Evolutionary conservation across 768 basidiomycete species (phyloP), one percentile per base, ranked within the genome.

Genomic region (Rhodosporidiobolus odoratus): DNA sequence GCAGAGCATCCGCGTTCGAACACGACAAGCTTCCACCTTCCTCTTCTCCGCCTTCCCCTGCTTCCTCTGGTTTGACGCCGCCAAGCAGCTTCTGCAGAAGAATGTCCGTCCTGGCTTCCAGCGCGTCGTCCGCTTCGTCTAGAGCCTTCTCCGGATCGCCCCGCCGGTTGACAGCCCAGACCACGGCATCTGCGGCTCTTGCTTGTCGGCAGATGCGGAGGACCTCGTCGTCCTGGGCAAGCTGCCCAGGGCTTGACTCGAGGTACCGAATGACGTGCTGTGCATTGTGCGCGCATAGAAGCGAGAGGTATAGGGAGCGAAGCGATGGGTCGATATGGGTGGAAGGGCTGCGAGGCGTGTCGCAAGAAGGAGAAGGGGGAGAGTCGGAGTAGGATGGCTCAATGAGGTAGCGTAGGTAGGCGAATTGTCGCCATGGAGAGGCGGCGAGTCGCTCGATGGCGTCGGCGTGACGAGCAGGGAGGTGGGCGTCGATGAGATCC

Each of bases 391-490:
- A 17, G 2, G 65, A 81, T 15, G 85, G 86, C 25, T 87, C 84
- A 23, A 95, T 81, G 12, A 99, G 83, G 74, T 84, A 84, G 19
- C 84, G 85, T 12, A 98, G 85, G 79, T 99, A 99, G 13, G 84
- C 81, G 72, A 89, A 89, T 66, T 87, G 87, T 58, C 84, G 83
- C 53, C 81, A 82, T 47, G 86, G 84, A 10, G 80, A 81, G 27
- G 80, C 76, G 0, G 82, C 77, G 35, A 94, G 80, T 21, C 74
- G 75, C 16, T 83, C 78, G 57, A 96, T 77, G 5, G 88, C 92
- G 25, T 79, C 78, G 59, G 82, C 81, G 76, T 99, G 96, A 8
- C 88, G 80, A 0, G 80, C 76, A 3, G 93, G 89, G 0, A 85
- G 76, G 77, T 88, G 84, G 37, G 83, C 84, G 76, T 96, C 88